Conservation (phyloP, 1,139 yeast genomes). For the Geotrichum cucujoidarum region DNA sequence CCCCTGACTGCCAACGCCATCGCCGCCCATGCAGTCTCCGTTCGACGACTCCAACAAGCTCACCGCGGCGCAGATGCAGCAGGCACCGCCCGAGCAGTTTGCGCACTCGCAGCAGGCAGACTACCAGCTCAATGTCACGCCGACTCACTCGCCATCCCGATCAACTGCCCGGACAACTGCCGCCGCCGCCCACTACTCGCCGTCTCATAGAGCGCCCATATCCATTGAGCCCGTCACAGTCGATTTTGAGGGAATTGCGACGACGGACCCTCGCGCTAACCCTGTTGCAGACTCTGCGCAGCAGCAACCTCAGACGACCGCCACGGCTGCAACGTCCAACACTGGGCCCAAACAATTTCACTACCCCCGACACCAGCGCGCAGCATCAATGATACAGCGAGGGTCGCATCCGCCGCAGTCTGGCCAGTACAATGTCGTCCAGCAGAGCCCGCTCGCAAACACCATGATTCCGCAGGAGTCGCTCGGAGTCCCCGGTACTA, state of each 20-base stretch:
- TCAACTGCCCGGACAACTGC: no score
- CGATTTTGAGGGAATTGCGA: neutral
- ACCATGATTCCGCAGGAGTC: no score
- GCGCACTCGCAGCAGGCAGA: neutral
- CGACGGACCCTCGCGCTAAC: no score
- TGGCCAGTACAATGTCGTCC: no score
- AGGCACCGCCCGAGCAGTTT: neutral
- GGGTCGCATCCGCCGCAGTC: neutral
- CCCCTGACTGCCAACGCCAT: neutral
- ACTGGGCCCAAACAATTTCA: constrained; percentile 1
- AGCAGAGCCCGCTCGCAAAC: no score
- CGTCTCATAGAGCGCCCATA: neutral
- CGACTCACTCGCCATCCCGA: no score
- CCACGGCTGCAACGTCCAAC: neutral
- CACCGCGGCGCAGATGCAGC: neutral
- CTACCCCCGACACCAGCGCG: constrained; percentile 7
- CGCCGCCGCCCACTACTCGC: neutral
- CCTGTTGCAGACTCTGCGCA: neutral
- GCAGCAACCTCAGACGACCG: neutral
- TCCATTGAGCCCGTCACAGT: neutral
- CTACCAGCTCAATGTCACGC: neutral
- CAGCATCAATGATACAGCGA: constrained; percentile 5
- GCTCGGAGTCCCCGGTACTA: no score
- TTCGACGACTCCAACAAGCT: constrained; percentile 17
- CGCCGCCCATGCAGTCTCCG: constrained; percentile 11